Evolutionary conservation across 768 basidiomycete genomes (phyloP), one percentile per base, ranked within the genome.

Genomic region (Tulasnella calospora): DNA sequence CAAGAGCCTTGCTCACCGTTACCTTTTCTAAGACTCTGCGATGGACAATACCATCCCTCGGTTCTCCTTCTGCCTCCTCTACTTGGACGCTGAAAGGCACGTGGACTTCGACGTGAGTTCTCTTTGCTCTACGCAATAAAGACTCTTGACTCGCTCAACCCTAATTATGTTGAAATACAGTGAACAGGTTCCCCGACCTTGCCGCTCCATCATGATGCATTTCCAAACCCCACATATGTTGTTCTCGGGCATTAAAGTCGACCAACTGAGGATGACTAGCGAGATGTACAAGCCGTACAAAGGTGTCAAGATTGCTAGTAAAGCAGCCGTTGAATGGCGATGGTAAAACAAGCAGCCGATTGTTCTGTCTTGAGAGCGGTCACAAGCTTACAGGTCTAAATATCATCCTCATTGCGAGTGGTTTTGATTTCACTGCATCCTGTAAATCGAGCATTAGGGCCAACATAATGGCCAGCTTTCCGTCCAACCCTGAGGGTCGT

Each of bases 241-340:
- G 46, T 94, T 92, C 83, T 94, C 94, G 8, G 88, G 92, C 27
- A 86, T 97, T 70, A 94, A 92, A 81, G 91, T 97, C 5, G 94
- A 96, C 79, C 92, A 95, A 81, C 88, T 97, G 67, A 94, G 91
- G 84, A 85, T 94, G 36, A 90, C 87, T 2, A 91, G 92, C 17
- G 94, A 96, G 83, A 84, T 84, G 15, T 96, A 96, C 84, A 97
- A 96, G 84, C 93, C 93, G 15, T 98, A 93, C 85, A 97, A 96
- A 84, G 96, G 96, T 21, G 92, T 98, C 73, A 86, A 95, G 82
- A 90, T 91, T 69, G 86, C 88, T 55, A 89, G 89, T 41, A 83
- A 85, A n/a, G 93, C 92, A 0, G 87, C 89, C 75, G 86, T 94
- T 5, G 94, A 95, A 83, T 94, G 87, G 83, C 82, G 89, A 75